Evolutionary conservation across 306 rosid species (phyloP).

Genomic region (Vicia sativa): DNA sequence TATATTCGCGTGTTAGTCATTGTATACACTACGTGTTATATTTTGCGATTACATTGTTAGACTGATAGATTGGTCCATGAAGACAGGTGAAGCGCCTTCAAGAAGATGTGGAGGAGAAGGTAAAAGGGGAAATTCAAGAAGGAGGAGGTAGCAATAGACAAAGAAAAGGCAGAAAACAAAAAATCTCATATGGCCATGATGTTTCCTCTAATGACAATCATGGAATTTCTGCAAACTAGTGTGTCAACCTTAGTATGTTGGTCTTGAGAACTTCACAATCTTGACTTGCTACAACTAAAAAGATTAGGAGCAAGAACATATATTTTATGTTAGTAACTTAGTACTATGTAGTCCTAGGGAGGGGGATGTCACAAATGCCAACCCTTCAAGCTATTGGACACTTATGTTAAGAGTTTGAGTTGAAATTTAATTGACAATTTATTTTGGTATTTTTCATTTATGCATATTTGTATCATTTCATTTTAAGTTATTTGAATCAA

Average conservation of each 20-base stretch:
- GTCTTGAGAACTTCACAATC: constrained; percentile 7
- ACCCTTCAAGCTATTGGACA: constrained; percentile 25
- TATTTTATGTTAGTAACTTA: background rate
- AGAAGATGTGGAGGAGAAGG: constrained; percentile 44
- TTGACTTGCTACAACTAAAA: constrained; percentile 2
- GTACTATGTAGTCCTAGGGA: background rate
- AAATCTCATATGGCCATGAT: constrained; percentile 50
- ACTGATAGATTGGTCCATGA: constrained; percentile 4
- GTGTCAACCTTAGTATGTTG: constrained; percentile 22
- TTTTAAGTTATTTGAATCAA: background rate
- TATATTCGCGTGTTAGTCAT: too few relatives aligned
- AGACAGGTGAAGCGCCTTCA: constrained; percentile 56
- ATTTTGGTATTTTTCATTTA: constrained; percentile 3
- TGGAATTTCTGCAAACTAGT: constrained; percentile 48
- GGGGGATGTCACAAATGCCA: constrained; percentile 29
- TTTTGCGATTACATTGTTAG: too few relatives aligned
- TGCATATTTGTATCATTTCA: constrained; percentile 14
- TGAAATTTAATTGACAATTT: constrained; percentile 22
- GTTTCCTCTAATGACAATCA: constrained; percentile 48
- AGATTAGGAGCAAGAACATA: constrained; percentile 1
- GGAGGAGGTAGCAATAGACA: constrained; percentile 49
- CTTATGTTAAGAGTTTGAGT: constrained; percentile 16
- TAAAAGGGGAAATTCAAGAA: constrained; percentile 48
- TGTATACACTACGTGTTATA: too few relatives aligned
- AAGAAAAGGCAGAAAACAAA: constrained; percentile 50